Percentiles rank a stretch among this genome's conserved stretches.
phyloP scores from a whole-genome alignment of 1,284 basidiomycete species.

The Heliocybe sulcata region DNA sequence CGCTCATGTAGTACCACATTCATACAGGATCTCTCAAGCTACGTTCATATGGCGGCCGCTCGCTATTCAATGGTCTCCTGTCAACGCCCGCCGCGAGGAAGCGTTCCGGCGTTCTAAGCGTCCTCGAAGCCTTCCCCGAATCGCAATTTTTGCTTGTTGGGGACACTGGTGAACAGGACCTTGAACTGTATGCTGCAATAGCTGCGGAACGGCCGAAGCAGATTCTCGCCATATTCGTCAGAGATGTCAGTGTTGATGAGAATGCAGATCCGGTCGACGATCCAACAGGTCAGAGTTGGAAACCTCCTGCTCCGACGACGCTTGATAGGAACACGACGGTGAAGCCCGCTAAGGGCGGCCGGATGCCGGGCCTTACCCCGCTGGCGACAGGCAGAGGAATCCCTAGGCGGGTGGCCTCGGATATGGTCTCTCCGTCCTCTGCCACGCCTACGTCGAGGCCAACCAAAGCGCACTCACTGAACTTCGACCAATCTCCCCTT shows the following conservation, averaged over 20 bases:
- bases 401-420: neutral
- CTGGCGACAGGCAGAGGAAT: neutral
- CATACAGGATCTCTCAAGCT: conserved; percentile 56
- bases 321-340: neutral
- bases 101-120: conserved; percentile 67
- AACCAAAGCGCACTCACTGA: neutral
- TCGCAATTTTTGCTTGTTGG: conserved; percentile 80
- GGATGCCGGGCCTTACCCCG: neutral
- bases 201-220: conserved; percentile 62
- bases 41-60: conserved; percentile 77
- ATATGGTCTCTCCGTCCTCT: neutral
- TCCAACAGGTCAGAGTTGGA: conserved; percentile 38
- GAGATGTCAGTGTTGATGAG: conserved; percentile 49
- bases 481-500: neutral
- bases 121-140: conserved; percentile 71
- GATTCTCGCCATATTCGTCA: conserved; percentile 69
- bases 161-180: conserved; percentile 85
- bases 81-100: conserved; percentile 77
- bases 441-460: neutral
- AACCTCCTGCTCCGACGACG: neutral
- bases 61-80: conserved; percentile 69
- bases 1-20: no score
- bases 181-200: conserved; percentile 74
- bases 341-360: neutral
- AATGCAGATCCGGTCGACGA: conserved; percentile 35